Conservation (phyloP, 768 basidiomycete species). For the Boletus subparvulus region DNA sequence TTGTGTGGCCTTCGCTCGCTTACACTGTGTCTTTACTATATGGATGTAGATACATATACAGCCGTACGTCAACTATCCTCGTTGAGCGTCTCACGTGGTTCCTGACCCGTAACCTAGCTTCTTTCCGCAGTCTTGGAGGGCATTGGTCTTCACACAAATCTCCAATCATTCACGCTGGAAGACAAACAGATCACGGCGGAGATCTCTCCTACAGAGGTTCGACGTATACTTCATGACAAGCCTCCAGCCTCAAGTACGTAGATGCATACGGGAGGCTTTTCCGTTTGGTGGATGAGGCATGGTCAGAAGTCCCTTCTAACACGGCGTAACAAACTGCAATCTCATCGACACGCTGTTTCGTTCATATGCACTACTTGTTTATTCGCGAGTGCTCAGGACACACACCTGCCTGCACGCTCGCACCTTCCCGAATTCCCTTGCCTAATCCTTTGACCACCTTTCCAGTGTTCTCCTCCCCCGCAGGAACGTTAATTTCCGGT, state of each 20-base stretch:
- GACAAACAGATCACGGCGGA: no score
- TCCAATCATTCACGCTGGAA: no score
- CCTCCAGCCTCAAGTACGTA: conserved; percentile 1
- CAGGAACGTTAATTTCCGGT: no score
- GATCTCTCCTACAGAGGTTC: background rate
- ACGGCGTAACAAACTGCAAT: background rate
- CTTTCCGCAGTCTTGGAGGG: no score
- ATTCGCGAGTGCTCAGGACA: conserved; percentile 8
- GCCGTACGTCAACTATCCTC: no score
- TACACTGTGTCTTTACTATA: no score
- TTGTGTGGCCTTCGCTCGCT: conserved; percentile 2
- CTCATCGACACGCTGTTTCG: background rate
- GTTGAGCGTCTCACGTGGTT: no score
- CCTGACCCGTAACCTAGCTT: no score
- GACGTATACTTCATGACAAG: background rate
- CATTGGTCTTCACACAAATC: no score
- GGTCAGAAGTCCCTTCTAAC: background rate
- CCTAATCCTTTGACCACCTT: no score
- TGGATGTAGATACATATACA: no score
- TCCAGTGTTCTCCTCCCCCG: no score
- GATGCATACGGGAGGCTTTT: background rate
- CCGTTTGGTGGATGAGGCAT: conserved; percentile 6
- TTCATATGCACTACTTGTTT: background rate
- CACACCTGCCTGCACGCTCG: conserved; percentile 43
- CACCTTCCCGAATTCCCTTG: conserved; percentile 39